Conservation (phyloP, 2,329 filamentous ascomycete genomes). For the Claviceps spartinae region DNA sequence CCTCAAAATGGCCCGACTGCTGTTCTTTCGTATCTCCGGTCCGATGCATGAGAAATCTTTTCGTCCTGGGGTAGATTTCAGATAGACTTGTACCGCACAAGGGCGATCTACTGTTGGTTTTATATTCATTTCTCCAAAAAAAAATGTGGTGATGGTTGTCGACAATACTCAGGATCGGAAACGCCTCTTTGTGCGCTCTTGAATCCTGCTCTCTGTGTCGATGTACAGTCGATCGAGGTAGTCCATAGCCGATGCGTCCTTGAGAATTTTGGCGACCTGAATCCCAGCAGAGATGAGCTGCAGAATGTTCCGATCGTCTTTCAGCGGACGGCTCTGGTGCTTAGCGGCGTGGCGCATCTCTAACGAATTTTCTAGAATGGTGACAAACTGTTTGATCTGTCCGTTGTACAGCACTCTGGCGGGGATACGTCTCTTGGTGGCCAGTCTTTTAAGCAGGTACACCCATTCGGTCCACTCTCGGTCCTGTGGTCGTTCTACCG, state of each 20-base stretch:
- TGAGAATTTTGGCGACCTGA: slow-evolving; percentile 77
- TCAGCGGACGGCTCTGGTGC: slow-evolving; percentile 68
- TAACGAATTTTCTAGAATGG: slow-evolving; percentile 74
- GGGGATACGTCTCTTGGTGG: slow-evolving; percentile 75
- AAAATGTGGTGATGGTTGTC: slow-evolving; percentile 9
- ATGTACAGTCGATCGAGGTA: slow-evolving; percentile 71
- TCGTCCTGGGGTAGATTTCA: not conserved
- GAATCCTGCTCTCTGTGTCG: slow-evolving; percentile 66
- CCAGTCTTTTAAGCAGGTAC: slow-evolving; percentile 70
- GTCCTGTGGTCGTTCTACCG: slow-evolving; percentile 59
- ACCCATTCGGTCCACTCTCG: slow-evolving; percentile 90
- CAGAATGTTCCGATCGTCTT: slow-evolving; percentile 79
- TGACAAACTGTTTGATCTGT: slow-evolving; percentile 84
- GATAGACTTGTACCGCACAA: not conserved
- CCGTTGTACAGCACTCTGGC: slow-evolving; percentile 75
- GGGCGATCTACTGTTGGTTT: not conserved
- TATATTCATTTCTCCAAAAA: not conserved
- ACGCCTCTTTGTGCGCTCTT: slow-evolving; percentile 40
- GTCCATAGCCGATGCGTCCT: slow-evolving; percentile 72
- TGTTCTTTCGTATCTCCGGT: not conserved
- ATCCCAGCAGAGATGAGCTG: slow-evolving; percentile 79
- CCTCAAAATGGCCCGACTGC: not conserved
- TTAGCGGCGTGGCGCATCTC: slow-evolving; percentile 80
- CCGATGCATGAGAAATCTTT: not conserved
- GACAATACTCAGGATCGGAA: slow-evolving; percentile 15